phyloP scores from a whole-genome alignment of 306 rosid species.

The Trifolium repens region DNA sequence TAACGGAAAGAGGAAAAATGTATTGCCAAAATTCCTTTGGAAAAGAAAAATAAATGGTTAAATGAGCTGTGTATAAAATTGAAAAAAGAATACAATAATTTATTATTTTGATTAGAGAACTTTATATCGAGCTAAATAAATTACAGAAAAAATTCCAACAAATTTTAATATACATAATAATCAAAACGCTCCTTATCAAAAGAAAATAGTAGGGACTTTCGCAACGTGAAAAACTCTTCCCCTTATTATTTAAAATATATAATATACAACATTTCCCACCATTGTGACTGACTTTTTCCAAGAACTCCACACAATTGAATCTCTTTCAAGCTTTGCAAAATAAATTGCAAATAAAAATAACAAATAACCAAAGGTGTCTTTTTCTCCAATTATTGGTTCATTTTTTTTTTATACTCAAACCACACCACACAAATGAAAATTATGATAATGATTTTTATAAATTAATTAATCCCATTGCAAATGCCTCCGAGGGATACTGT shows the following conservation, averaged over 20 bases:
- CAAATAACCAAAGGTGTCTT: background rate
- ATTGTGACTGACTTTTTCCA: background rate
- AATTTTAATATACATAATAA: background rate
- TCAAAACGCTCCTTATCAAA: background rate
- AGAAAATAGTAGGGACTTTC: background rate
- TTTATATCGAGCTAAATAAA: background rate
- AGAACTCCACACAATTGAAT: background rate
- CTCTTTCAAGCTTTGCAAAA: background rate
- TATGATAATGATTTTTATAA: background rate
- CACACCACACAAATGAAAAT: background rate
- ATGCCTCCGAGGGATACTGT: background rate
- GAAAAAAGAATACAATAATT: no score
- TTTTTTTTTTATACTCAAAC: background rate
- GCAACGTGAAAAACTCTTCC: slow-evolving; percentile 11
- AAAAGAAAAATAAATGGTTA: no score
- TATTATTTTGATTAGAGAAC: no score
- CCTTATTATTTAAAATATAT: background rate
- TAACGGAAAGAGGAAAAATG: no score
- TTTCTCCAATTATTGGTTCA: background rate
- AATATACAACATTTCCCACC: background rate
- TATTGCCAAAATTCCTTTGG: no score
- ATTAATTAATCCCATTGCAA: slow-evolving; percentile 46
- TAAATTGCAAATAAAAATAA: background rate
- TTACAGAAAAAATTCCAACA: slow-evolving; percentile 8
- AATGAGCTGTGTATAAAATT: no score